These are phyloP conservation scores for Aphanomyces stellatus DNA, from an alignment of 352 stramenopile genomes.

Conservation along the genomic window DNA sequence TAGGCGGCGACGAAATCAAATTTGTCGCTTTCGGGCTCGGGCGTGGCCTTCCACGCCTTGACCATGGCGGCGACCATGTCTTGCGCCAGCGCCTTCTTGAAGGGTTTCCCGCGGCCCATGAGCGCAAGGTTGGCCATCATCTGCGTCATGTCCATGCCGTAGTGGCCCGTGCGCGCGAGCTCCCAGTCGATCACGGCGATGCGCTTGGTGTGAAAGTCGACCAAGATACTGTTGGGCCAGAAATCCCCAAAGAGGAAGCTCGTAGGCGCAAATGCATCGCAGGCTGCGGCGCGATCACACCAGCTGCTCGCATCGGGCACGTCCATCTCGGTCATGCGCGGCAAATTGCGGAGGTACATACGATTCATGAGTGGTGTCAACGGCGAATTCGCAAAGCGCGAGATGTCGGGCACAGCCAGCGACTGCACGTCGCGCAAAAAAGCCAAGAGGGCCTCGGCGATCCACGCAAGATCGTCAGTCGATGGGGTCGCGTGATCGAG, in stretches of 20 bases:
- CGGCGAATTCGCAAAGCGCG: background rate
- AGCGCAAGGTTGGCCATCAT: conserved; percentile 3
- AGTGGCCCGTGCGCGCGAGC: background rate
- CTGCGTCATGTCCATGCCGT: conserved; percentile 2
- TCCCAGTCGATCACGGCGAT: conserved; percentile 10
- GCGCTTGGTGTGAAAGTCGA: background rate
- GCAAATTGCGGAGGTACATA: background rate
- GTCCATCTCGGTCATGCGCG: background rate
- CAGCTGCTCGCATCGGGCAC: background rate
- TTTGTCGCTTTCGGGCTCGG: background rate
- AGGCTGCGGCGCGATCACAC: background rate
- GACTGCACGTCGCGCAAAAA: background rate
- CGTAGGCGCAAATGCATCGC: background rate
- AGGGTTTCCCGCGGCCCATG: background rate
- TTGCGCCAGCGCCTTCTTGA: background rate
- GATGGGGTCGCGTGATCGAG: background rate
- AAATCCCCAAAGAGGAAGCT: conserved; percentile 10
- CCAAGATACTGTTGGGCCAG: conserved; percentile 8
- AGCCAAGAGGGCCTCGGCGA: background rate
- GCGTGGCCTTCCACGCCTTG: background rate
- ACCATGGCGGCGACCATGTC: background rate
- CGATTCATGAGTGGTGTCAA: background rate
- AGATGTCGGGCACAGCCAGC: background rate
- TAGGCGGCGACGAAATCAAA: background rate
- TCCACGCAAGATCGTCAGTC: background rate